These are phyloP conservation scores for Cyclotella atomus DNA, from an alignment of 108 stramenopile species.

Conservation along the genomic window DNA sequence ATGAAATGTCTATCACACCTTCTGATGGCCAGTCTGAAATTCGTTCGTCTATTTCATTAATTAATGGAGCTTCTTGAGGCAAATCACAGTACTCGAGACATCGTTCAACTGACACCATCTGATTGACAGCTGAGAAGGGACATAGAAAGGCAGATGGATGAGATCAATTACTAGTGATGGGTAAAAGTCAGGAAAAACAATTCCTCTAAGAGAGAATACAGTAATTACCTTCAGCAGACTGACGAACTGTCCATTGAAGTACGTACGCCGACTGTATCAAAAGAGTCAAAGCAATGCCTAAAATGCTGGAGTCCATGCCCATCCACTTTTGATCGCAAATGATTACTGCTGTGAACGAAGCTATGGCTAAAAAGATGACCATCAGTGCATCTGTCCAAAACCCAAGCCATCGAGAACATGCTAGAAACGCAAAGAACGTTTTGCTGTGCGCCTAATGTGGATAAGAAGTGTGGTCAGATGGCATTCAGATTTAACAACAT, in stretches of 20 bases:
- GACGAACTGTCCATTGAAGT: slow-evolving; percentile 74
- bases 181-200: too few relatives aligned
- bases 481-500: too few relatives aligned
- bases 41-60: slow-evolving; percentile 52
- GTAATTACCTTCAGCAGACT: slow-evolving; percentile 83
- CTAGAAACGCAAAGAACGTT: slow-evolving; percentile 86
- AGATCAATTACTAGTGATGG: too few relatives aligned
- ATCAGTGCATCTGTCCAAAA: slow-evolving; percentile 85
- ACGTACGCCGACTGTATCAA: slow-evolving; percentile 64
- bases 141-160: too few relatives aligned
- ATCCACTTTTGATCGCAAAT: slow-evolving; percentile 64
- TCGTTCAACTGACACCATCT: slow-evolving; percentile 91
- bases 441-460: slow-evolving; percentile 36
- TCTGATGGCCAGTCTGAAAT: slow-evolving; percentile 68
- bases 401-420: slow-evolving; percentile 88
- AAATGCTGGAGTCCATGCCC: slow-evolving; percentile 69
- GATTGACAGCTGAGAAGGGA: slow-evolving; percentile 90
- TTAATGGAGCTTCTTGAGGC: slow-evolving; percentile 68
- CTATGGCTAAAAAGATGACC: slow-evolving; percentile 65
- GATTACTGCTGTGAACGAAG: slow-evolving; percentile 79
- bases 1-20: slow-evolving; percentile 64
- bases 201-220: too few relatives aligned
- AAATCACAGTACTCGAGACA: slow-evolving; percentile 70
- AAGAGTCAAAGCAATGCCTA: slow-evolving; percentile 75
- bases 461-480: neutral